These are phyloP conservation scores for Boletus rubropictus DNA, from an alignment of 768 basidiomycete species.

Conservation along the genomic window DNA sequence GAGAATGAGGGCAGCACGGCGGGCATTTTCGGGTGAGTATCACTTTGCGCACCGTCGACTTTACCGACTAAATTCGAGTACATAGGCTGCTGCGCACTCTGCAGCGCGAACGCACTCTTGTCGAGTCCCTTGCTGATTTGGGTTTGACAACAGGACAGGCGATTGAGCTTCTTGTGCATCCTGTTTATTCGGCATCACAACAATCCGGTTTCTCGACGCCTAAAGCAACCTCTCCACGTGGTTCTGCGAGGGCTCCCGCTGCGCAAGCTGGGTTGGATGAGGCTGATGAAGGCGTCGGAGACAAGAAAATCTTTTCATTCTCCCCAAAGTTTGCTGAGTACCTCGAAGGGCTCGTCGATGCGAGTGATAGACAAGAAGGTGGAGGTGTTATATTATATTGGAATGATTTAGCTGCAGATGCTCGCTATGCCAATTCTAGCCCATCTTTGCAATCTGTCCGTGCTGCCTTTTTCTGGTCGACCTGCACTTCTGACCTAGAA, in stretches of 20 bases:
- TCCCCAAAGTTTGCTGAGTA: constrained; percentile 23
- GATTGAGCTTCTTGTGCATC: constrained; percentile 67
- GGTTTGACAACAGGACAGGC: constrained; percentile 63
- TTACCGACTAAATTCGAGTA: constrained; percentile 3
- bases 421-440: constrained; percentile 49
- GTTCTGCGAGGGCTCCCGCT: constrained; percentile 10
- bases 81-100: constrained; percentile 61
- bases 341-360: constrained; percentile 77
- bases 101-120: constrained; percentile 61
- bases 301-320: constrained; percentile 84
- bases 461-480: not conserved
- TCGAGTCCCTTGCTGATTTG: constrained; percentile 53
- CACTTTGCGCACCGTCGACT: not conserved
- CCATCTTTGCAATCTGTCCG: constrained; percentile 48
- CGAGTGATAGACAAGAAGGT: constrained; percentile 79
- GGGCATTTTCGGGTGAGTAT: constrained; percentile 45
- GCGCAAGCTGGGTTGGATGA: constrained; percentile 1
- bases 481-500: not conserved
- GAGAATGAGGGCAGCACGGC: constrained; percentile 60
- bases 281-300: constrained; percentile 42
- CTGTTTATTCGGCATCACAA: constrained; percentile 49
- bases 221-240: not conserved
- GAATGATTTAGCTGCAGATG: constrained; percentile 89
- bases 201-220: constrained; percentile 24
- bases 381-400: constrained; percentile 74